Conservation (phyloP, 768 basidiomycete species). For the Naematelia encephala region DNA sequence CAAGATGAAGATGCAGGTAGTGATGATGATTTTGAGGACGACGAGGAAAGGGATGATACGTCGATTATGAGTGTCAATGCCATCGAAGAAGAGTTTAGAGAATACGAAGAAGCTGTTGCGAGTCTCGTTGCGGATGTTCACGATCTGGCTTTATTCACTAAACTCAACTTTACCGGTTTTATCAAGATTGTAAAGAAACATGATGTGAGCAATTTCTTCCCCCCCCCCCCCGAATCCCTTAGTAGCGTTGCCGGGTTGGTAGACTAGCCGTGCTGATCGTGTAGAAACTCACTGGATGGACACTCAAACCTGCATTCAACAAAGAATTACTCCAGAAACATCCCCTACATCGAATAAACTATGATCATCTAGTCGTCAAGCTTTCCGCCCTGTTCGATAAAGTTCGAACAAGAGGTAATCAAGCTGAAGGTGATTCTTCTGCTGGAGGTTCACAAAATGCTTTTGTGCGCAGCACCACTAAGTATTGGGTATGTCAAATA, state of each 20-base stretch:
- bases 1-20: slow-evolving; percentile 46
- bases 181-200: slow-evolving; percentile 87
- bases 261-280: too few relatives aligned
- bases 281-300: slow-evolving; percentile 86
- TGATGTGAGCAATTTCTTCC: too few relatives aligned
- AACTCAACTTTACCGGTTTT: slow-evolving; percentile 97
- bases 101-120: slow-evolving; percentile 89
- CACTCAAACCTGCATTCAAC: slow-evolving; percentile 81
- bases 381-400: slow-evolving; percentile 92
- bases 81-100: slow-evolving; percentile 79
- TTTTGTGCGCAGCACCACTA: slow-evolving; percentile 97
- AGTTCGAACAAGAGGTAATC: slow-evolving; percentile 90
- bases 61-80: slow-evolving; percentile 63
- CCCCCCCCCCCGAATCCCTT: too few relatives aligned
- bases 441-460: slow-evolving; percentile 95
- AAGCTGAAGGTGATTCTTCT: slow-evolving; percentile 85
- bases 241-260: too few relatives aligned
- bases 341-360: slow-evolving; percentile 76
- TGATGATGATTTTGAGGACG: slow-evolving; percentile 52
- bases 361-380: slow-evolving; percentile 89
- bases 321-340: slow-evolving; percentile 88
- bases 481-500: slow-evolving; percentile 76
- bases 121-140: slow-evolving; percentile 74
- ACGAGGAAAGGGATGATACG: slow-evolving; percentile 54
- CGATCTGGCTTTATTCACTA: slow-evolving; percentile 80